phyloP scores from a whole-genome alignment of 2,329 filamentous ascomycete species.

The Pseudogymnoascus sp. region DNA sequence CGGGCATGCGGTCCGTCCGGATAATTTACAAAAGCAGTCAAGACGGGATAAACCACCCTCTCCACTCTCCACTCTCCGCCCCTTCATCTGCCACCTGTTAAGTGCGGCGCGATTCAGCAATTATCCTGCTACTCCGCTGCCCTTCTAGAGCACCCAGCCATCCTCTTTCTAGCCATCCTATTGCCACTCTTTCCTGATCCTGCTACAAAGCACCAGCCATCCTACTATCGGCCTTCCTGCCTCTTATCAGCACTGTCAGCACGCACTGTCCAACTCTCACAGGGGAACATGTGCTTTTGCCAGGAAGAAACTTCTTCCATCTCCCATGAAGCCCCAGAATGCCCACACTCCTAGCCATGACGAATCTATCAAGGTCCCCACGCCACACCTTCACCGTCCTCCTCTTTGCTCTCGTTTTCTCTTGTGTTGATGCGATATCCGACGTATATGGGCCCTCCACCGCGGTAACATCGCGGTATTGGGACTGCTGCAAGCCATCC shows the following conservation, averaged over 20 bases:
- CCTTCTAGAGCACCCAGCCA: background rate
- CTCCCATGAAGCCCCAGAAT: constrained; percentile 5
- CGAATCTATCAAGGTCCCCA: background rate
- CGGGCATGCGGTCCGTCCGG: background rate
- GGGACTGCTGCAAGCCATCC: constrained; percentile 66
- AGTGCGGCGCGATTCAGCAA: background rate
- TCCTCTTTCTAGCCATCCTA: background rate
- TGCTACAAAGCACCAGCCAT: background rate
- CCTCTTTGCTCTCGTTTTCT: background rate
- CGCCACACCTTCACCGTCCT: background rate
- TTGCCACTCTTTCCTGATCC: background rate
- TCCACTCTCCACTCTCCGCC: background rate
- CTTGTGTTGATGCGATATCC: background rate
- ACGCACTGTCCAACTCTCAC: constrained; percentile 5
- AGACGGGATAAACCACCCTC: background rate
- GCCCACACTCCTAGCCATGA: constrained; percentile 1
- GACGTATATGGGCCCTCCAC: background rate
- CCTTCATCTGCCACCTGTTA: constrained; percentile 4
- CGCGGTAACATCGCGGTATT: constrained; percentile 35
- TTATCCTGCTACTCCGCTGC: background rate
- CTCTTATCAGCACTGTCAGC: background rate
- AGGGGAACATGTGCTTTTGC: constrained; percentile 5
- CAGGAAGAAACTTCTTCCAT: constrained; percentile 7
- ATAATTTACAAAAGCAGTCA: background rate
- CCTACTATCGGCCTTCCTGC: background rate